Percentiles rank a stretch among this genome's conserved stretches.
These are phyloP conservation scores for Tremella yokohamensis DNA, from an alignment of 768 basidiomycete species.

Conservation along the genomic window DNA sequence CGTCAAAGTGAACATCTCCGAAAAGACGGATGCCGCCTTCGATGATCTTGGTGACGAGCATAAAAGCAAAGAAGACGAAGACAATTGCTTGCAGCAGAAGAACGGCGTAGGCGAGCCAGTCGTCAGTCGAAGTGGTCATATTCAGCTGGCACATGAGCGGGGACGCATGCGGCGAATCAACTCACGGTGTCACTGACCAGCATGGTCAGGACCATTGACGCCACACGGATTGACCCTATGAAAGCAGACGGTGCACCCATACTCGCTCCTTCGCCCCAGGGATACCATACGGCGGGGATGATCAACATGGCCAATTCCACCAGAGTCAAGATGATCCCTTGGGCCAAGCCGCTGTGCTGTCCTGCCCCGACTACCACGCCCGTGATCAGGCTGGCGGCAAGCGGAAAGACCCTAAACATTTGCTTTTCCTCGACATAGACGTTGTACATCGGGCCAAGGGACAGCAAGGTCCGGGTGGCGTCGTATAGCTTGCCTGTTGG, in stretches of 20 bases:
- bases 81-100: conserved; percentile 73
- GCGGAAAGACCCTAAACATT: conserved; percentile 75
- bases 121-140: conserved; percentile 71
- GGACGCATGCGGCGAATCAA: conserved; percentile 20
- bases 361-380: conserved; percentile 84
- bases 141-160: conserved; percentile 62
- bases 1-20: conserved; percentile 76
- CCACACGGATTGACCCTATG: conserved; percentile 84
- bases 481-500: conserved; percentile 89
- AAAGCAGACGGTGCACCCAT: conserved; percentile 96
- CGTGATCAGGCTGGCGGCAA: conserved; percentile 75
- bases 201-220: conserved; percentile 82
- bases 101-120: conserved; percentile 93
- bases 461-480: conserved; percentile 84
- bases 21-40: conserved; percentile 77
- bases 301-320: conserved; percentile 83
- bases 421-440: conserved; percentile 88
- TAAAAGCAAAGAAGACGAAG: conserved; percentile 74
- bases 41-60: conserved; percentile 77
- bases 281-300: conserved; percentile 87
- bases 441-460: conserved; percentile 89
- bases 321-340: conserved; percentile 82
- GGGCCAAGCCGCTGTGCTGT: conserved; percentile 83
- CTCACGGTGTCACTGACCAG: conserved; percentile 83
- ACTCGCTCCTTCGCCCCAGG: conserved; percentile 93